A percentile compares a stretch with the other conserved stretches of the same genome.
phyloP scores from a whole-genome alignment of 116 monocot species.

The Posidonia oceanica region DNA sequence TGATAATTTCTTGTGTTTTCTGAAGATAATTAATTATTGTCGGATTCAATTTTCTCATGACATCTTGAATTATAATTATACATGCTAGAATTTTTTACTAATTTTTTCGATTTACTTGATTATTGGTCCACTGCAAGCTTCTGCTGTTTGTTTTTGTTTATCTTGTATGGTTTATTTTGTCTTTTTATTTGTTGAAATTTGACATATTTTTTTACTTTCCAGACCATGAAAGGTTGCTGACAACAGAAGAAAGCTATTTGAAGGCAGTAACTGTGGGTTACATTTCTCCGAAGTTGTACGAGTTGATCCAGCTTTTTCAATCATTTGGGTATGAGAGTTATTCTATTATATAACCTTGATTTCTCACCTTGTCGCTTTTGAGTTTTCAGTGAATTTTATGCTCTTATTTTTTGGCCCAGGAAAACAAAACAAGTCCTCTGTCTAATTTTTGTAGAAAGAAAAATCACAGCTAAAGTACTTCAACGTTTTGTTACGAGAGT shows the following conservation, averaged over 20 bases:
- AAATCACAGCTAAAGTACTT: conserved; percentile 69
- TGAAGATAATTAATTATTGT: no score
- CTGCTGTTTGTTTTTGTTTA: no score
- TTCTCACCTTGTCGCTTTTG: no score
- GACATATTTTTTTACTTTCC: conserved; percentile 5
- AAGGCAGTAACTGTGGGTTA: conserved; percentile 39
- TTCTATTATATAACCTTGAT: background rate
- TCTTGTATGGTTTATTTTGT: no score
- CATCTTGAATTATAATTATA: no score
- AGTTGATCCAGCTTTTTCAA: conserved; percentile 48
- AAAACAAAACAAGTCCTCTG: conserved; percentile 43
- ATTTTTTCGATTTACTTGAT: no score
- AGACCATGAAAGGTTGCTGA: conserved; percentile 43
- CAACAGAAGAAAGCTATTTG: conserved; percentile 25
- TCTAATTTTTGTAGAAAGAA: conserved; percentile 84
- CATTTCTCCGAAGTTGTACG: conserved; percentile 70
- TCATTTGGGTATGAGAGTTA: conserved; percentile 47
- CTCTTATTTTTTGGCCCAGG: conserved; percentile 15
- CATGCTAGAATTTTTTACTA: no score
- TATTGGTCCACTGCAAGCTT: no score
- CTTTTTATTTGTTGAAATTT: background rate
- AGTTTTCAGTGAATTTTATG: background rate
- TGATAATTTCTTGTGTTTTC: no score
- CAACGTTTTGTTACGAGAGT: conserved; percentile 42
- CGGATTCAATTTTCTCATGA: no score